Percentiles rank a stretch among this genome's conserved stretches.
Evolutionary conservation across 2,329 filamentous ascomycete species (phyloP).

Genomic region (Sarocladiaceae sp.): DNA sequence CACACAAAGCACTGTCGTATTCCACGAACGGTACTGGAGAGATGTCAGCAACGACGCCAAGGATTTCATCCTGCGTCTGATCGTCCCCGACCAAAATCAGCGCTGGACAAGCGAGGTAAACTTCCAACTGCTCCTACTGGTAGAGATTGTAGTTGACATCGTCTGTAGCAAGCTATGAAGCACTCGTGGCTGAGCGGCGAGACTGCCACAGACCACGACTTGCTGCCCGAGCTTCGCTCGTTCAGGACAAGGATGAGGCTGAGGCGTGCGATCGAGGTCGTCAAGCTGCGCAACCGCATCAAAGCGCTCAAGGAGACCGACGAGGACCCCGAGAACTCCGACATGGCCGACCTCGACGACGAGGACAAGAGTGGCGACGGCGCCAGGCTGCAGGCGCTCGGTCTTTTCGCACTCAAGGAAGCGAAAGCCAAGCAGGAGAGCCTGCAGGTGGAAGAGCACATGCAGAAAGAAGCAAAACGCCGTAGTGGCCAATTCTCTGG

Average conservation of each 20-base stretch:
- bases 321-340: constrained; percentile 70
- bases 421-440: constrained; percentile 69
- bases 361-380: constrained; percentile 35
- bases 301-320: constrained; percentile 90
- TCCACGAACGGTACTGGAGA: constrained; percentile 98
- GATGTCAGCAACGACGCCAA: constrained; percentile 95
- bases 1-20: constrained; percentile 73
- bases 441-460: constrained; percentile 57
- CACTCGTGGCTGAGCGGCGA: constrained; percentile 89
- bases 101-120: constrained; percentile 72
- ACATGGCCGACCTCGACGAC: constrained; percentile 56
- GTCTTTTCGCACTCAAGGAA: constrained; percentile 38
- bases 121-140: no score
- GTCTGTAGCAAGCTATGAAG: constrained; percentile 60
- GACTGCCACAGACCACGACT: constrained; percentile 89
- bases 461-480: constrained; percentile 40
- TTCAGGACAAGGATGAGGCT: constrained; percentile 88
- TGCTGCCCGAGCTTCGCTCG: constrained; percentile 86
- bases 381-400: constrained; percentile 10
- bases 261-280: constrained; percentile 87
- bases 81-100: constrained; percentile 71
- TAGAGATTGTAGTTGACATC: no score
- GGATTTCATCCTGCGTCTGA: constrained; percentile 78
- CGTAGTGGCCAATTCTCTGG: constrained; percentile 7
- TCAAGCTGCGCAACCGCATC: constrained; percentile 94